Evolutionary conservation across 2,329 filamentous ascomycete species (phyloP).

Genomic region (Elsinoe fawcettii): DNA sequence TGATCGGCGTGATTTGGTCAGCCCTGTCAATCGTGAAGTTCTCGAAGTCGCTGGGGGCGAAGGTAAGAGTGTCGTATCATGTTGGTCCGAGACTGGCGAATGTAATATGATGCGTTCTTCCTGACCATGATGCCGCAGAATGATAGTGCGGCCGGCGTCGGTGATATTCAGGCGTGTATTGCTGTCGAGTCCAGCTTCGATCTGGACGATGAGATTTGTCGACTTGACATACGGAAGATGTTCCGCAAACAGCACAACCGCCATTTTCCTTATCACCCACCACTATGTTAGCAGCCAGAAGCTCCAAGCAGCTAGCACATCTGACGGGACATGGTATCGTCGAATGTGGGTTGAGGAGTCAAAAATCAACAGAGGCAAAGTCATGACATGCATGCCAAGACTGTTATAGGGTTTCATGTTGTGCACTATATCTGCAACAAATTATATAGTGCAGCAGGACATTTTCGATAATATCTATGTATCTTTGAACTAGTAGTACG

Average conservation of each 20-base stretch:
- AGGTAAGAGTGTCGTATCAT: conserved; percentile 4
- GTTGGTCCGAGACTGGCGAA: neutral
- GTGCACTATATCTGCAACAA: neutral
- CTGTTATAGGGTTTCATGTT: neutral
- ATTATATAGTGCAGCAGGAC: neutral
- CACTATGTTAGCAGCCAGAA: too few species aligned
- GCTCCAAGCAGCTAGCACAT: too few species aligned
- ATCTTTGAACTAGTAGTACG: conserved; percentile 12
- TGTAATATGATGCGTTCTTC: conserved; percentile 2
- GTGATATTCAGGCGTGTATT: conserved; percentile 2
- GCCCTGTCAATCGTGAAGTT: neutral
- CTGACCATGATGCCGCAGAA: neutral
- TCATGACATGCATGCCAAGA: conserved; percentile 9
- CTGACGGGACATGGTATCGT: too few species aligned
- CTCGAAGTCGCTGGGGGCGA: neutral
- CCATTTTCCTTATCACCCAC: neutral
- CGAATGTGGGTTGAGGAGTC: neutral
- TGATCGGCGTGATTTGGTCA: neutral
- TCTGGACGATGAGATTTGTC: conserved; percentile 12
- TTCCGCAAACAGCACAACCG: conserved; percentile 10
- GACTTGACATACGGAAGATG: conserved; percentile 10
- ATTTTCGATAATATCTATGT: neutral
- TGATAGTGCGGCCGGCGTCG: neutral
- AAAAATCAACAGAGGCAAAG: neutral
- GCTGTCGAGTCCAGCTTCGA: conserved; percentile 3